Evolutionary conservation across 768 basidiomycete genomes (phyloP).

Genomic region (Rhizopogon vulgaris): DNA sequence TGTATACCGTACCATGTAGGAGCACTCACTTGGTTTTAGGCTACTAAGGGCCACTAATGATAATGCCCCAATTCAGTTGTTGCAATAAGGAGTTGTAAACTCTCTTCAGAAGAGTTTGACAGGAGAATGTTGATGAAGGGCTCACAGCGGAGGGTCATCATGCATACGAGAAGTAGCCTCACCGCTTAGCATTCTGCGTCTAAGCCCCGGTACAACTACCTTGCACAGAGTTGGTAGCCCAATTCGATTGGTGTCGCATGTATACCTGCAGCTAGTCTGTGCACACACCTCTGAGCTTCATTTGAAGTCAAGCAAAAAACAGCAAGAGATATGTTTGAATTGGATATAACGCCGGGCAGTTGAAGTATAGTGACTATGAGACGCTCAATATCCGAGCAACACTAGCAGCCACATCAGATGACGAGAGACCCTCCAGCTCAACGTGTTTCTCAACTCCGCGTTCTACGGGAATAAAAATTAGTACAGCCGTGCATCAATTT

Average conservation of each 20-base stretch:
- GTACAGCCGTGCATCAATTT: slow-evolving; percentile 9
- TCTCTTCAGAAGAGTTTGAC: no score
- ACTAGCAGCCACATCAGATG: slow-evolving; percentile 65
- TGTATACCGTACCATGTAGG: background rate
- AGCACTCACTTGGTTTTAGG: background rate
- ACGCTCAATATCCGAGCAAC: slow-evolving; percentile 53
- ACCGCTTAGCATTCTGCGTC: no score
- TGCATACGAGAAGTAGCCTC: background rate
- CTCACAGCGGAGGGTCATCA: background rate
- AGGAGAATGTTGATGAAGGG: no score
- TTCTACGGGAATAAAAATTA: slow-evolving; percentile 39
- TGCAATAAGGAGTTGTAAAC: background rate
- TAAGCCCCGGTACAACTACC: background rate
- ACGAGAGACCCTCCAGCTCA: slow-evolving; percentile 70
- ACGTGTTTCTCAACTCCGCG: slow-evolving; percentile 76
- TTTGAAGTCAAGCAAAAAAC: background rate
- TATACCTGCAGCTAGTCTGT: background rate
- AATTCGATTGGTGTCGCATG: background rate
- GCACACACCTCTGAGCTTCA: background rate
- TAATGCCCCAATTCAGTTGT: no score
- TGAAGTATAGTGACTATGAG: slow-evolving; percentile 12
- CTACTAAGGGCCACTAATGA: no score
- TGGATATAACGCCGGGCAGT: background rate
- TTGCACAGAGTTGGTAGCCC: background rate
- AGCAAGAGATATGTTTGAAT: background rate